These are phyloP conservation scores for Calonectria leucothoes DNA, from an alignment of 2,329 filamentous ascomycete genomes.

Conservation along the genomic window DNA sequence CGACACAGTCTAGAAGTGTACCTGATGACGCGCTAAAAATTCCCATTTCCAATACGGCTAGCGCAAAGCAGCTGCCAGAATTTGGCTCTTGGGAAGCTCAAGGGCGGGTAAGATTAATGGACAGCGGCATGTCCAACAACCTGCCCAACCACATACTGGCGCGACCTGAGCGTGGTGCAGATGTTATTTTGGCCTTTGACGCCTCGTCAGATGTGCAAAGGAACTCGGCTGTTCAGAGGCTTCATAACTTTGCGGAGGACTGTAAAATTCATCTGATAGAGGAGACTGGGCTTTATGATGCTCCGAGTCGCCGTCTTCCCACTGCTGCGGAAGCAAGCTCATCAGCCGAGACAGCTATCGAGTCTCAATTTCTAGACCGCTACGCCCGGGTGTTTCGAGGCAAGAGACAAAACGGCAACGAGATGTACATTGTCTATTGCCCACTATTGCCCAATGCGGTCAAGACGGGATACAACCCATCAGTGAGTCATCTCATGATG, in stretches of 20 bases:
- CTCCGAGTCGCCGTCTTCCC: rapidly evolving
- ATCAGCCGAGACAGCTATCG: rapidly evolving
- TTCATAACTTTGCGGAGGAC: slow-evolving; percentile 36
- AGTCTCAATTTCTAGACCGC: not conserved
- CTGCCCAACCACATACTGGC: slow-evolving; percentile 34
- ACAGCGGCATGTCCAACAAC: slow-evolving; percentile 39
- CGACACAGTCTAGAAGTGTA: not conserved
- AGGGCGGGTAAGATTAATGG: slow-evolving; percentile 32
- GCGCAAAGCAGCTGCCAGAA: rapidly evolving
- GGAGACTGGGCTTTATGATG: not conserved
- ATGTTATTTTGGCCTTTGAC: slow-evolving; percentile 35
- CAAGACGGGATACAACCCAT: slow-evolving; percentile 27
- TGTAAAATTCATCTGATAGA: slow-evolving; percentile 28
- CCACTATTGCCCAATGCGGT: slow-evolving; percentile 26
- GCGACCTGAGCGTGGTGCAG: slow-evolving; percentile 25
- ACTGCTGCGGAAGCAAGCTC: rapidly evolving
- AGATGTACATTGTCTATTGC: slow-evolving; percentile 32
- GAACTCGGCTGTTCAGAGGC: slow-evolving; percentile 26
- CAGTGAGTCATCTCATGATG: slow-evolving; percentile 9
- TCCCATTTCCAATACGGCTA: not conserved
- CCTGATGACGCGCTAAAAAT: not conserved
- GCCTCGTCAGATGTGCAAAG: slow-evolving; percentile 34
- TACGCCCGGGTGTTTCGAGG: slow-evolving; percentile 35
- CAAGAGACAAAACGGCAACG: slow-evolving; percentile 6
- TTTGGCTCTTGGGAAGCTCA: slow-evolving; percentile 32